Conservation (phyloP, 2,329 filamentous ascomycete genomes). For the Dendrostoma leiphaemia region DNA sequence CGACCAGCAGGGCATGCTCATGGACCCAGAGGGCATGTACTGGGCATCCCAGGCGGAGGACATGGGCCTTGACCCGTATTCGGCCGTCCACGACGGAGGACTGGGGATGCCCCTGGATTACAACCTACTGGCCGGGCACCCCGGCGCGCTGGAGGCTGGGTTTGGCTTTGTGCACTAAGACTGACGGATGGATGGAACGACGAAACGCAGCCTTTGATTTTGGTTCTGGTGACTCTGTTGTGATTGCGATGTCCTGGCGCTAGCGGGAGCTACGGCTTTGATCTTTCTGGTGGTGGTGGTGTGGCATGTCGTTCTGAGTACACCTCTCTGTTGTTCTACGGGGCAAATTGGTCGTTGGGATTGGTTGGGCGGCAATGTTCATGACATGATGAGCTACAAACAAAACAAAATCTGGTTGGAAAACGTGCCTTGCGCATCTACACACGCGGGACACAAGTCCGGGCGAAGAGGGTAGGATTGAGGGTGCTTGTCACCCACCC, state of each 20-base stretch:
- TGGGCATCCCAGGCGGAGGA: slow-evolving; percentile 45
- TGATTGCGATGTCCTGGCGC: background rate
- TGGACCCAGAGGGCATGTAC: slow-evolving; percentile 56
- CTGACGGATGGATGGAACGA: background rate
- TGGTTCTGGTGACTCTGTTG: no score
- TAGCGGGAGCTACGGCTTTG: slow-evolving; percentile 6
- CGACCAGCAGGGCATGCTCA: slow-evolving; percentile 49
- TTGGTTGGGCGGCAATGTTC: background rate
- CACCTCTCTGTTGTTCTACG: slow-evolving; percentile 3
- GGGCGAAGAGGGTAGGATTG: background rate
- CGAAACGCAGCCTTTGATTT: background rate
- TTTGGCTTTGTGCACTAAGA: slow-evolving; percentile 43
- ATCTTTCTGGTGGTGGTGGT: background rate
- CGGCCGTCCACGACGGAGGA: slow-evolving; percentile 31
- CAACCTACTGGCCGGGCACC: slow-evolving; percentile 33
- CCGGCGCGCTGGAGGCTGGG: slow-evolving; percentile 31
- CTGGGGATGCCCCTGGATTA: slow-evolving; percentile 35
- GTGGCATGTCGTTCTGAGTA: background rate
- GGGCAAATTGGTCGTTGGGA: background rate
- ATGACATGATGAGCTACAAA: slow-evolving; percentile 9
- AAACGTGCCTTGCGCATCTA: slow-evolving; percentile 9
- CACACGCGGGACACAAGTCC: slow-evolving; percentile 15
- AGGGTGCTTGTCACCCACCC: background rate
- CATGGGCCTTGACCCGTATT: slow-evolving; percentile 23
- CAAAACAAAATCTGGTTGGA: slow-evolving; percentile 1